A percentile compares a stretch with the other conserved stretches of the same genome.
phyloP scores from a whole-genome alignment of 768 basidiomycete species.

The Mrakia hoshinonis region DNA sequence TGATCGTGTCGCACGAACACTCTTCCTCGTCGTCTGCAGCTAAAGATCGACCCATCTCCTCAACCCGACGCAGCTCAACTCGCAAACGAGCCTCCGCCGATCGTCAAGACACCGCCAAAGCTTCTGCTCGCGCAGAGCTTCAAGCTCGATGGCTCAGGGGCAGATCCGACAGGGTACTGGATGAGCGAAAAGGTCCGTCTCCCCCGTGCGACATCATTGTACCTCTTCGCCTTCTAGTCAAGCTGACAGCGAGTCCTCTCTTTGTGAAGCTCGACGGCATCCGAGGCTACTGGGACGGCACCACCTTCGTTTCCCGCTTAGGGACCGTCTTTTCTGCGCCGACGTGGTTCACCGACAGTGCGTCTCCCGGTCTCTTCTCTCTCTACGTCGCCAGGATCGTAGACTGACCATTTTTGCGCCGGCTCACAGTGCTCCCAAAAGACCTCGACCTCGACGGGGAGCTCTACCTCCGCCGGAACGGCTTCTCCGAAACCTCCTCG shows the following conservation, averaged over 20 bases:
- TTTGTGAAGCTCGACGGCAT: background rate
- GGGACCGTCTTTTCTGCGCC: constrained; percentile 7
- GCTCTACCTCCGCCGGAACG: background rate
- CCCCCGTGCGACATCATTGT: no score
- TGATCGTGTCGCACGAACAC: background rate
- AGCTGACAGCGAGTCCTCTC: background rate
- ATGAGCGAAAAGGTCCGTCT: constrained; percentile 10
- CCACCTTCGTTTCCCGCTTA: background rate
- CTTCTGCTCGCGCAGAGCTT: constrained; percentile 1
- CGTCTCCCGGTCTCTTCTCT: background rate
- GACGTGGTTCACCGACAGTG: background rate
- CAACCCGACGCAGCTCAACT: background rate
- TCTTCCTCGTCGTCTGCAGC: background rate
- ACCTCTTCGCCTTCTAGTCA: background rate
- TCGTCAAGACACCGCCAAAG: background rate
- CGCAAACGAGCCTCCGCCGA: background rate
- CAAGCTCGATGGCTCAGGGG: background rate
- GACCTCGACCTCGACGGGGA: constrained; percentile 7
- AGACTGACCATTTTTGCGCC: background rate
- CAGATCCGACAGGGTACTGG: background rate
- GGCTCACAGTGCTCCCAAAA: background rate
- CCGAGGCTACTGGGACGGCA: constrained; percentile 11
- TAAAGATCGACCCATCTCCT: no score
- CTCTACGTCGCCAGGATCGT: no score
- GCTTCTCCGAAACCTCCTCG: background rate